Percentiles rank a stretch among this genome's conserved stretches.
Conservation (phyloP, 2,329 filamentous ascomycete genomes). For the Colletotrichum somersetense region DNA sequence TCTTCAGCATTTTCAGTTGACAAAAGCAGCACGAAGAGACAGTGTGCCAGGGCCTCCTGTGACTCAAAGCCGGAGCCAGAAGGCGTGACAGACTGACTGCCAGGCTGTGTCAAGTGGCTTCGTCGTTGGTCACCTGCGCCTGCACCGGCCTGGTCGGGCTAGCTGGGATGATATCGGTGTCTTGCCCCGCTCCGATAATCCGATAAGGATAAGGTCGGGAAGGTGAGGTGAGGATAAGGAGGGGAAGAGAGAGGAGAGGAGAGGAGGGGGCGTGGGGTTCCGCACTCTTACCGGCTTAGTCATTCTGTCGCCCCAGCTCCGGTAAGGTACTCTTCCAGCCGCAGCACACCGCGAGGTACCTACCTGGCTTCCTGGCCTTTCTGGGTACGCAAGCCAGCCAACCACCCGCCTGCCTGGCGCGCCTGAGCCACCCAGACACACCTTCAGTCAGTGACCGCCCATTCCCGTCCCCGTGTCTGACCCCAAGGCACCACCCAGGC, state of each 20-base stretch:
- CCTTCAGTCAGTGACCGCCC: slow-evolving; percentile 41
- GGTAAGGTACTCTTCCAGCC: slow-evolving; percentile 4
- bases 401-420: slow-evolving; percentile 8
- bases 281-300: slow-evolving; percentile 19
- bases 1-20: slow-evolving; percentile 6
- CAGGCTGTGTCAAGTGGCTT: slow-evolving; percentile 38
- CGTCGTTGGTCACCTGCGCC: slow-evolving; percentile 38
- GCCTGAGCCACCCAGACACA: slow-evolving; percentile 36
- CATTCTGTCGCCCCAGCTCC: background rate
- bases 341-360: slow-evolving; percentile 6
- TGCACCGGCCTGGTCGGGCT: slow-evolving; percentile 27
- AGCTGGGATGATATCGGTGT: slow-evolving; percentile 33
- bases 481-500: slow-evolving; percentile 25
- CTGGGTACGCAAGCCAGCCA: slow-evolving; percentile 9
- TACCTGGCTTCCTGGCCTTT: slow-evolving; percentile 8
- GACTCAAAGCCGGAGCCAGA: slow-evolving; percentile 34
- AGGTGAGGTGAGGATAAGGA: background rate
- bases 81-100: slow-evolving; percentile 36
- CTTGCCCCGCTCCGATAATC: slow-evolving; percentile 39
- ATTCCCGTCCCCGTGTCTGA: slow-evolving; percentile 41
- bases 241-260: background rate
- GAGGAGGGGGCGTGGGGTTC: slow-evolving; percentile 17
- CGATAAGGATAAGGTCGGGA: slow-evolving; percentile 40
- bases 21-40: slow-evolving; percentile 4
- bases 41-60: slow-evolving; percentile 39